Base-by-base conservation (phyloP, 805 yeast species). In the Ogataea parapolymorpha region DNA sequence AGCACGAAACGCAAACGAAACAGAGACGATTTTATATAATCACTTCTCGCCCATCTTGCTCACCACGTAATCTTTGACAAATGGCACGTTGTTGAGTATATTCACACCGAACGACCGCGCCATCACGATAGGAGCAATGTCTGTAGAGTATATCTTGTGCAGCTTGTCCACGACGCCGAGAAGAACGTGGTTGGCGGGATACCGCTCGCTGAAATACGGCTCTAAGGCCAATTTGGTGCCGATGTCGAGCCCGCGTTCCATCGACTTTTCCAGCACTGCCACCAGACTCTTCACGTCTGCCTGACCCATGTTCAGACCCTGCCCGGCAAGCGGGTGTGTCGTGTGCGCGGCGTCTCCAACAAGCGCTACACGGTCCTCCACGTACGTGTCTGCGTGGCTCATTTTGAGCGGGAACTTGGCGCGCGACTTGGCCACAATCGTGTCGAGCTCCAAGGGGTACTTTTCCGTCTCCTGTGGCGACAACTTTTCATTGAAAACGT, bases 311-410 rank as follows among this genome's bases (percentile, higher is more conserved):
- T 93, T 93, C 42, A 93, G 74, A 18, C 99, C 99, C 65, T 93
- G 99, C 8, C 99, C 99, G 4, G 97, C 97, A 45, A 93, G 71
- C 2, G 99, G 99, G 61, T 93, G 98, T 1, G 96, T 87, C 0
- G 97, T 84, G 55, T 93, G 99, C 0, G 98, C 98, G 1, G 99
- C 98, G 64, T 93, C 99, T 18, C 99, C 99, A 8, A 91, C 85
- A n/a, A 93, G 67, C 0, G 97, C 98, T 23, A 91, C 74, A 50
- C 98, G 72, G 3, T 85, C 90, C 2, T 79, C 79, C 14, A 87
- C 79, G 59, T 93, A 93, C 1, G 85, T 76, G 56, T 93, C 98
- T 2, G 96, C 95, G 58, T 93, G 97, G 15, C 89, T 80, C 67
- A 91, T 64, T 51, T 82, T 81, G 50, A 93, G 69, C 16, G 99